Evolutionary conservation across 176 grass and related monocot species (phyloP), one percentile per base, ranked within the genome.

Genomic region (Rhynchospora pubera): DNA sequence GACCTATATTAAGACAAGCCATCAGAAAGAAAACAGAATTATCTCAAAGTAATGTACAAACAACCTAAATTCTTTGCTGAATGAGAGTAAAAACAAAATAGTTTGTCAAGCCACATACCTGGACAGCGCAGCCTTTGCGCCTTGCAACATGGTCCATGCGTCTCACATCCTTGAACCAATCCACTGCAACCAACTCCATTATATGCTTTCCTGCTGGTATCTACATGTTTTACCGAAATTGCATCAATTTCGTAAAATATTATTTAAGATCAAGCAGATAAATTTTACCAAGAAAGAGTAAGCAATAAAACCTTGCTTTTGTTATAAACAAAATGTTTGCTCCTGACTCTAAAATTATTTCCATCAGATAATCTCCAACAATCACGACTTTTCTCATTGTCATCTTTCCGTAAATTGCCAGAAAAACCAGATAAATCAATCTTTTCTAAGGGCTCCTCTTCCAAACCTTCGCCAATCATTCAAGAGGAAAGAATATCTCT

Each of bases 91-190:
- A 64, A 48, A 43, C 56, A 66, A 77, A 16, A 14, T 1, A 32
- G 85, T 63, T 74, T 85, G 82, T 8, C 46, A 56, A 42, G 57
- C 42, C 74, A 90, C 91, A 86, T 79, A 98, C 95, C 89, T 98
- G 90, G 59, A 89, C 92, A 7, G 95, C 95, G 24, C 92, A 98
- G 18, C 92, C 95, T 89, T 94, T 98, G 89, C 90, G 87, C 85
- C 87, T 98, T 61, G 95, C 91, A 77, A 98, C 92, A 91, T 98
- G 95, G 82, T 98, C 95, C 87, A 98, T 98, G 84, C 95, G 83
- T 80, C 94, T 98, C 15, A 85, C 79, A 88, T 91, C 90, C 85
- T 91, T 98, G 84, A 98, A 93, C 95, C 95, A 98, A 88, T 98
- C 95, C 89, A 98, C 95, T 89, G 90, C 95, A 75, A 94, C 95